Conservation (phyloP, 495 filamentous ascomycete genomes). For the Lasiosphaeria hispida region DNA sequence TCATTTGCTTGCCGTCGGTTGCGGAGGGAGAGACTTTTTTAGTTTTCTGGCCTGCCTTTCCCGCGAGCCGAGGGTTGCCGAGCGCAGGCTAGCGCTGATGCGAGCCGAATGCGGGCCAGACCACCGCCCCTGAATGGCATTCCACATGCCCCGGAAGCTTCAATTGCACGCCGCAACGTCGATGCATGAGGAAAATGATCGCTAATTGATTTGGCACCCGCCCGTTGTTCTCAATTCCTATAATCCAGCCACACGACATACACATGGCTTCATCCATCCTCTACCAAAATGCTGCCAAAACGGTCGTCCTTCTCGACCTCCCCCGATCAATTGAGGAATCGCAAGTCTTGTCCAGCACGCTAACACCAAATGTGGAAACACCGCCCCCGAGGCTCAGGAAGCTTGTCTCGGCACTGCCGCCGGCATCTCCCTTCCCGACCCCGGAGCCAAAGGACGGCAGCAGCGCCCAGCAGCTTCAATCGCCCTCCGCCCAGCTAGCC, state of each 20-base stretch:
- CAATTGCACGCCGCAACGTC: slow-evolving; percentile 4
- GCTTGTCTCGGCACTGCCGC: slow-evolving; percentile 38
- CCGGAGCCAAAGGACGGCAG: slow-evolving; percentile 41
- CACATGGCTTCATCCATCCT: slow-evolving; percentile 34
- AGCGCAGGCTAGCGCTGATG: slow-evolving; percentile 8
- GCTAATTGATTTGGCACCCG: slow-evolving; percentile 1
- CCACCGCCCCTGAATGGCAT: slow-evolving; percentile 2
- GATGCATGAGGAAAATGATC: not conserved
- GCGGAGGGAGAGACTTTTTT: not conserved
- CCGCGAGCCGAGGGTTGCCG: slow-evolving; percentile 40
- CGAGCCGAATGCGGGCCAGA: slow-evolving; percentile 2
- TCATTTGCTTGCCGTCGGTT: slow-evolving; percentile 21
- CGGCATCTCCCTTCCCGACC: slow-evolving; percentile 39
- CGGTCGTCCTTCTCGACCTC: slow-evolving; percentile 43
- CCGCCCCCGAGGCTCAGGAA: slow-evolving; percentile 17
- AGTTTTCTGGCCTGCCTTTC: slow-evolving; percentile 9
- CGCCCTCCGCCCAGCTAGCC: slow-evolving; percentile 37
- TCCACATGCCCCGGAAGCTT: not conserved
- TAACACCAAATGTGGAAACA: slow-evolving; percentile 8
- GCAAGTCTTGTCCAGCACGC: slow-evolving; percentile 34
- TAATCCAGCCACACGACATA: not conserved
- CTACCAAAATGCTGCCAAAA: slow-evolving; percentile 37
- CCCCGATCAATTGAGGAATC: slow-evolving; percentile 47
- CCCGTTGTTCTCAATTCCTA: not conserved
- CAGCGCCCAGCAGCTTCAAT: slow-evolving; percentile 6